phyloP scores from a whole-genome alignment of 106 monocot genomes.

The Allium cepa region DNA sequence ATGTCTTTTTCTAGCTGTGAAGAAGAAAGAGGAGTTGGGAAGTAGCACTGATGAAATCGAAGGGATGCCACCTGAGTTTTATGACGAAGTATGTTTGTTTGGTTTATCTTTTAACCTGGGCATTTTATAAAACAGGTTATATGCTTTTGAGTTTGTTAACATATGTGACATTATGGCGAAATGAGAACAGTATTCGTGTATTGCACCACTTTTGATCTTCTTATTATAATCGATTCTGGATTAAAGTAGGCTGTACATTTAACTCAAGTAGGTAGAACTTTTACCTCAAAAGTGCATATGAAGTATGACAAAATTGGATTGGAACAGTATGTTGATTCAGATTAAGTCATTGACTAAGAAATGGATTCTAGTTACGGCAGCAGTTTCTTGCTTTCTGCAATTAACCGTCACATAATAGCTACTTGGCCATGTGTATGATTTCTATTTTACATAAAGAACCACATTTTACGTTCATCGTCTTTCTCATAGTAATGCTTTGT shows the following conservation, averaged over 20 bases:
- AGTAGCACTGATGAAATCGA: not conserved
- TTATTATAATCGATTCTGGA: not conserved
- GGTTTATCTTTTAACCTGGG: conserved; percentile 1
- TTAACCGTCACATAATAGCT: no score
- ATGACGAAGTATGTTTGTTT: conserved; percentile 36
- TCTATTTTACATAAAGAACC: no score
- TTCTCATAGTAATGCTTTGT: no score
- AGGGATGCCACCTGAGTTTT: conserved; percentile 25
- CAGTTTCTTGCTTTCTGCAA: no score
- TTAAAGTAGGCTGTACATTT: not conserved
- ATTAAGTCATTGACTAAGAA: no score
- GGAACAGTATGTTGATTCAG: no score
- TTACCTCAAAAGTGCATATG: not conserved
- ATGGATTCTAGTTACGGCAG: no score
- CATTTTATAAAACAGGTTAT: conserved; percentile 18
- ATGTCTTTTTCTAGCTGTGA: not conserved
- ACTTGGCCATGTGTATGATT: no score
- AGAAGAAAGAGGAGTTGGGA: conserved; percentile 12
- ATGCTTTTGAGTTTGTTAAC: not conserved
- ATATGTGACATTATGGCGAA: not conserved
- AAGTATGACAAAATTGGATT: no score
- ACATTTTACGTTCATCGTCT: no score
- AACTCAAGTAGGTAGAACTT: not conserved
- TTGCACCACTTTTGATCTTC: no score
- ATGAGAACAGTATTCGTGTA: no score